Percentiles rank a stretch among this genome's conserved stretches.
Evolutionary conservation across 345 rosid species (phyloP).

Genomic region (Hibiscus trionum): DNA sequence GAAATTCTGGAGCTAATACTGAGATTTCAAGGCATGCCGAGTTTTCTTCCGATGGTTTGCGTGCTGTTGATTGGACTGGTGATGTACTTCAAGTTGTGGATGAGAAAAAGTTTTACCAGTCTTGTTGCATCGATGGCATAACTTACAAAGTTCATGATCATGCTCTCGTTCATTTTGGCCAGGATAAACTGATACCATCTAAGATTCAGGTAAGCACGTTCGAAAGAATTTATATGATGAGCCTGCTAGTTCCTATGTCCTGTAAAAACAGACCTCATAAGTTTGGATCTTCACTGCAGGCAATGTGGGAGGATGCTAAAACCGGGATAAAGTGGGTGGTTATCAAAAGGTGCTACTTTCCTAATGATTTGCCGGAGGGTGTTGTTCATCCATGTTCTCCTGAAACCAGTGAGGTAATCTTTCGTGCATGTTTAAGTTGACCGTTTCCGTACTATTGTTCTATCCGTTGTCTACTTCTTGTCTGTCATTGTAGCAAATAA

Average conservation of each 20-base stretch:
- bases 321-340: constrained; percentile 53
- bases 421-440: not conserved
- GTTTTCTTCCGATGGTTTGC: not conserved
- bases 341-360: constrained; percentile 53
- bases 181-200: constrained; percentile 39
- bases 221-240: not conserved
- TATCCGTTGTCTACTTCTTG: not conserved
- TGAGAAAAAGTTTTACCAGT: constrained; percentile 29
- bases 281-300: constrained; percentile 29
- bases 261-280: not conserved
- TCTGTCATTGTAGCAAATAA: not conserved
- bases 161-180: constrained; percentile 39
- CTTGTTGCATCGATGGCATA: constrained; percentile 46
- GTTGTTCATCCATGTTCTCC: constrained; percentile 49
- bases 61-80: not conserved
- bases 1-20: constrained; percentile 17
- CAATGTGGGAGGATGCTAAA: constrained; percentile 60
- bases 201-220: constrained; percentile 45
- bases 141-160: constrained; percentile 51
- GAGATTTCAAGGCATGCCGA: not conserved
- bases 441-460: not conserved
- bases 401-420: constrained; percentile 50
- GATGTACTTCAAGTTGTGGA: not conserved
- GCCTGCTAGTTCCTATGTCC: not conserved
- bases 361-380: constrained; percentile 54